These are phyloP conservation scores for Xylaria sp. DNA, from an alignment of 2,329 filamentous ascomycete genomes.

Conservation along the genomic window DNA sequence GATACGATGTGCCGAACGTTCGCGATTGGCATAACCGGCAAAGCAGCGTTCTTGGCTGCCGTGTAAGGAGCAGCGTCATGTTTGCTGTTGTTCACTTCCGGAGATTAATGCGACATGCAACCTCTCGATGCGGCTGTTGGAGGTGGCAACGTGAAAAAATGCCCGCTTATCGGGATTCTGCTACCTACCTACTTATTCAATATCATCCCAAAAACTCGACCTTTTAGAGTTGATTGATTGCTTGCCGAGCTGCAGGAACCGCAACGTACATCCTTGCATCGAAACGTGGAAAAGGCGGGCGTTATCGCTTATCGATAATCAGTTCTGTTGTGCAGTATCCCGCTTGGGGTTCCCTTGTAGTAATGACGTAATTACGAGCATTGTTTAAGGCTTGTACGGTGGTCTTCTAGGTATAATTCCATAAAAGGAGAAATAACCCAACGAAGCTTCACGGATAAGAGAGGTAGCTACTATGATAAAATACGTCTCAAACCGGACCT, in stretches of 20 bases:
- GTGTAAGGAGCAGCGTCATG: constrained; percentile 42
- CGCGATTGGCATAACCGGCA: constrained; percentile 66
- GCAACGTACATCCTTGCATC: constrained; percentile 29
- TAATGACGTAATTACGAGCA: neutral
- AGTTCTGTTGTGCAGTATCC: neutral
- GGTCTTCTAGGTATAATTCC: neutral
- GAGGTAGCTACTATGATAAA: no score
- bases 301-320: constrained; percentile 35
- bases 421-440: neutral
- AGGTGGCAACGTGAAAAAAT: constrained; percentile 5
- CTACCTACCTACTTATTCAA: no score
- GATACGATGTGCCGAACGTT: constrained; percentile 59
- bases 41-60: constrained; percentile 52
- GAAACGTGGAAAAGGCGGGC: neutral
- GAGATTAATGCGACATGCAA: neutral
- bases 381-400: neutral
- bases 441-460: no score
- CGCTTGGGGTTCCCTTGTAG: neutral
- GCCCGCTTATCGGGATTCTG: constrained; percentile 20
- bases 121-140: neutral
- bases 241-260: constrained; percentile 41
- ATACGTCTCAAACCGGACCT: no score
- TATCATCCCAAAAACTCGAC: constrained; percentile 11
- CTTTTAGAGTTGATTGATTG: constrained; percentile 5
- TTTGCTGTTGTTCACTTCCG: constrained; percentile 4